Evolutionary conservation across 192 early-diverging fungal species (phyloP), one percentile per base, ranked within the genome.

Genomic region (Linderina pennispora): DNA sequence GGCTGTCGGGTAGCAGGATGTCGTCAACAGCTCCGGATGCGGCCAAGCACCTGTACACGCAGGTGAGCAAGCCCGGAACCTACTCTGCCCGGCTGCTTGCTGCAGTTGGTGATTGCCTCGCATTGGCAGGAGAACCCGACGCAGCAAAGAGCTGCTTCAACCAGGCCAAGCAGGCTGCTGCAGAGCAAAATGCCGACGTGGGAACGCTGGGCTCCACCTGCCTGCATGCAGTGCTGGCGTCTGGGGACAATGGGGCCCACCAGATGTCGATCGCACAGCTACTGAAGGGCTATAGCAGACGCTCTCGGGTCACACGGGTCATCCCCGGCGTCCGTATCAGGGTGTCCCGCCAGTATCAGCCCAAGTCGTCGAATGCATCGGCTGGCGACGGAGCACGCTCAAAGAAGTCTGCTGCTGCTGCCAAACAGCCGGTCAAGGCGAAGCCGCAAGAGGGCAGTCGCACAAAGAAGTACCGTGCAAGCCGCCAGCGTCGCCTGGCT

Each of bases 81-180:
- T 45, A 43, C 4, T 43, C 16, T 16, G 44, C 53, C 3, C 23
- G 42, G 4, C 17, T 71, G 37, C 35, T 64, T 26, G 53, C 37
- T 10, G 55, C 56, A 18, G 37, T 53, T 10, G 56, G 67, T 10
- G 61, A 63, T 25, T 71, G 67, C 28, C 32, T 60, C 8, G 52
- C 47, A 4, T 60, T 62, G 43, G 56, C 60, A 7, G 67, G 61
- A 3, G 36, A 48, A 11, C 20, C 35, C 8, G 45, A 43, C 19
- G 24, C 33, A 10, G 55, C 67, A 0, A 40, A 36, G 11, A 7
- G 18, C 17, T 59, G 43, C 52, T 64, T 60, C 36, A 40, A 22
- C 17, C 35, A 25, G 10, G 61, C 56, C 13, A 43, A 18, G 18
- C 25, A 26, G 26, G 38, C 31, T 9, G 51, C 47, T 0, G 3